These are phyloP conservation scores for Persicaria tinctoria DNA, from an alignment of 148 eudicot species.

Conservation along the genomic window DNA sequence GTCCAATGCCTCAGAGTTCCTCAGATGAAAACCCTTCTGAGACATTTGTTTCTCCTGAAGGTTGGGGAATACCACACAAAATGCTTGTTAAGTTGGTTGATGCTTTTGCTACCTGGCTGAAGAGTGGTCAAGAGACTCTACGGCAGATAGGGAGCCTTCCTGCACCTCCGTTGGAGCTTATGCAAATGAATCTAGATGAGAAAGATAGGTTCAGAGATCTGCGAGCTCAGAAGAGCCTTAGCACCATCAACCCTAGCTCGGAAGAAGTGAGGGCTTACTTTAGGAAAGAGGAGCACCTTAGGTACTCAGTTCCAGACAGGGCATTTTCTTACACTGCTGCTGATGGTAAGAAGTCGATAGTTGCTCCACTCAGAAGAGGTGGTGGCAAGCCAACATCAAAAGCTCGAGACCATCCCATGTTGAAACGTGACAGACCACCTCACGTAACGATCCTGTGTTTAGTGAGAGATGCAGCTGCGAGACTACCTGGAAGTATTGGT, in stretches of 20 bases:
- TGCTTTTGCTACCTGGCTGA: constrained; percentile 90
- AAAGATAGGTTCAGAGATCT: constrained; percentile 86
- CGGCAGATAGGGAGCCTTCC: constrained; percentile 90
- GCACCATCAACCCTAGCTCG: constrained; percentile 66
- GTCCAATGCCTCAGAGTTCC: constrained; percentile 43
- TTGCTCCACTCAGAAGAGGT: constrained; percentile 90
- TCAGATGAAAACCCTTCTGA: constrained; percentile 41
- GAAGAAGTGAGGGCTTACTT: constrained; percentile 81
- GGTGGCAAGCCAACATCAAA: constrained; percentile 98
- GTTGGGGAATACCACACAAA: constrained; percentile 79
- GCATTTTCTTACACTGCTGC: constrained; percentile 91
- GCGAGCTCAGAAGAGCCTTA: constrained; percentile 92
- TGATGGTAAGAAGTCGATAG: constrained; percentile 91
- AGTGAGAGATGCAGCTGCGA: constrained; percentile 94
- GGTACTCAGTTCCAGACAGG: constrained; percentile 85
- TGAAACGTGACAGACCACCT: constrained; percentile 88
- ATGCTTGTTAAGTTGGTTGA: constrained; percentile 94
- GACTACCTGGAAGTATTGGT: constrained; percentile 90
- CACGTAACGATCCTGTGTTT: constrained; percentile 98
- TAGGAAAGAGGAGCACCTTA: constrained; percentile 71
- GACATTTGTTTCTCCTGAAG: constrained; percentile 75
- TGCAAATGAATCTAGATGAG: constrained; percentile 70
- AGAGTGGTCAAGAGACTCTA: constrained; percentile 85
- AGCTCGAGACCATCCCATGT: constrained; percentile 89
- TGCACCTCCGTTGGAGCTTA: constrained; percentile 61